Evolutionary conservation across 495 filamentous ascomycete species (phyloP).

Genomic region (Talaromyces stipitatus): DNA sequence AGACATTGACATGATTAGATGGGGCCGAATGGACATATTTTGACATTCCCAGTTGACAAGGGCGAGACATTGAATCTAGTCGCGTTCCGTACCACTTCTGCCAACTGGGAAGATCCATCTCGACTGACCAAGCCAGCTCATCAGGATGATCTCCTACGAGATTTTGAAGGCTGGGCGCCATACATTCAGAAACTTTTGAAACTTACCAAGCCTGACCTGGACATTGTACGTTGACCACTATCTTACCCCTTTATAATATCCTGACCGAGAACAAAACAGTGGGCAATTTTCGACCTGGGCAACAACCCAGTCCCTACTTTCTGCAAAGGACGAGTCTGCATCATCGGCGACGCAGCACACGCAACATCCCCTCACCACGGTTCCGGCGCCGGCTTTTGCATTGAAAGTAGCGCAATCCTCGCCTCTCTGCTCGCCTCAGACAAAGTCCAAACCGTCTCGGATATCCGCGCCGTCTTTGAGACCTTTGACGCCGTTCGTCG

Average conservation of each 20-base stretch:
- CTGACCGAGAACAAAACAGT: constrained; percentile 25
- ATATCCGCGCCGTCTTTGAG: constrained; percentile 12
- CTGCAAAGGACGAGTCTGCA: constrained; percentile 25
- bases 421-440: constrained; percentile 23
- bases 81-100: constrained; percentile 21
- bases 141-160: constrained; percentile 21
- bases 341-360: constrained; percentile 47
- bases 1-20: constrained; percentile 16
- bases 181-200: constrained; percentile 19
- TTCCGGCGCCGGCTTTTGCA: constrained; percentile 47
- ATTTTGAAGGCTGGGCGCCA: constrained; percentile 31
- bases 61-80: constrained; percentile 36
- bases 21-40: constrained; percentile 36
- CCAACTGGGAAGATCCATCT: constrained; percentile 28
- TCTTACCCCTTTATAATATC: background rate
- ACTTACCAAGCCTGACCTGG: constrained; percentile 14
- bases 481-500: constrained; percentile 15
- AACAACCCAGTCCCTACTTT: constrained; percentile 36
- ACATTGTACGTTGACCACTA: constrained; percentile 11
- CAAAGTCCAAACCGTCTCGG: constrained; percentile 10
- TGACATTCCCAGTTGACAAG: constrained; percentile 41
- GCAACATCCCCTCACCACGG: constrained; percentile 43
- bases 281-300: constrained; percentile 51
- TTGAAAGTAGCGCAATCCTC: constrained; percentile 47
- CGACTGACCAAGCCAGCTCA: constrained; percentile 20